These are phyloP conservation scores for Botryotinia narcissicola DNA, from an alignment of 2,329 filamentous ascomycete species.

Conservation along the genomic window DNA sequence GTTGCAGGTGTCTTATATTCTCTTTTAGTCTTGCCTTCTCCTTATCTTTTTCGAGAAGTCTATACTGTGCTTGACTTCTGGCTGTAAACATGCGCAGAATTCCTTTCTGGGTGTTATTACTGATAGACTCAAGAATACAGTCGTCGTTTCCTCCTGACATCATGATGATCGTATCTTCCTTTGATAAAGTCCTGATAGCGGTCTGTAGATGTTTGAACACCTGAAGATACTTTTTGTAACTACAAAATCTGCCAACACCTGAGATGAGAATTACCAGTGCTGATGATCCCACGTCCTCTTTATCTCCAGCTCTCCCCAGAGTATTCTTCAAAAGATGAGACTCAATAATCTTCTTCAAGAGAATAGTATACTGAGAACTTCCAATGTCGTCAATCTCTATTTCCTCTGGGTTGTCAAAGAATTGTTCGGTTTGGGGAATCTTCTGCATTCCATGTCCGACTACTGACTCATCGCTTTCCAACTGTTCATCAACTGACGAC, in stretches of 20 bases:
- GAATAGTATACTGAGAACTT: background rate
- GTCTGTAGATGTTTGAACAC: background rate
- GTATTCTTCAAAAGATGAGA: background rate
- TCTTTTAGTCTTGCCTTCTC: background rate
- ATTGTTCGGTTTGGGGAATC: background rate
- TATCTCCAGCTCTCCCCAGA: background rate
- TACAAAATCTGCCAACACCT: background rate
- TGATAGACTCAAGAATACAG: background rate
- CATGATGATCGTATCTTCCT: background rate
- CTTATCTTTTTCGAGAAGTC: background rate
- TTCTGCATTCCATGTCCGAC: background rate
- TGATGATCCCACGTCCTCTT: background rate
- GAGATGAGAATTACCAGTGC: background rate
- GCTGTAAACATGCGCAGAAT: background rate
- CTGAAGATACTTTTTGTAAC: background rate
- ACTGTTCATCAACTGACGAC: background rate
- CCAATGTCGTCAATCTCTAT: background rate
- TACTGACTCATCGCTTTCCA: background rate
- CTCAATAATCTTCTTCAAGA: background rate
- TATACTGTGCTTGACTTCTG: background rate
- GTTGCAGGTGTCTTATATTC: background rate
- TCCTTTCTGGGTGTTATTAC: background rate
- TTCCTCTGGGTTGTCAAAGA: background rate
- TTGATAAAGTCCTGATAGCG: background rate
- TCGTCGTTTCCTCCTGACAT: background rate